A percentile compares a stretch with the other conserved stretches of the same genome.
These are phyloP conservation scores for Schizopora paradoxa DNA, from an alignment of 1,284 basidiomycete species.

Conservation along the genomic window DNA sequence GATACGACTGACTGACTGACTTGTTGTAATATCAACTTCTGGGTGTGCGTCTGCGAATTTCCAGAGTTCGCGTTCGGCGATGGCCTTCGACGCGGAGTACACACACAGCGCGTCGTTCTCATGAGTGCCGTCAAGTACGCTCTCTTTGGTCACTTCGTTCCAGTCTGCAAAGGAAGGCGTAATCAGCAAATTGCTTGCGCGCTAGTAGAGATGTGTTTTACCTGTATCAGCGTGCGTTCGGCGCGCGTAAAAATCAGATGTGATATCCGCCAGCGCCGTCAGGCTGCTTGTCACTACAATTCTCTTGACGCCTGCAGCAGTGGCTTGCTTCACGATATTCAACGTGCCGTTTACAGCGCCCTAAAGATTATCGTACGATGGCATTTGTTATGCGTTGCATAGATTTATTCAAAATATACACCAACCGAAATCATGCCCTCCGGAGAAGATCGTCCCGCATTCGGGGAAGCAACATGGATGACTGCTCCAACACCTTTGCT, in stretches of 20 bases:
- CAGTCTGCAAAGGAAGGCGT: slow-evolving; percentile 7
- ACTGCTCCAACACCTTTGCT: slow-evolving; percentile 5
- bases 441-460: background rate
- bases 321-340: slow-evolving; percentile 4
- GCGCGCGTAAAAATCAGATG: background rate
- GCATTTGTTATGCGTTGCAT: background rate
- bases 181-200: too few species aligned
- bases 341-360: background rate
- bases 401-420: too few species aligned
- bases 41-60: slow-evolving; percentile 15
- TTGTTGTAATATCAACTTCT: slow-evolving; percentile 16
- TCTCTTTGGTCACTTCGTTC: slow-evolving; percentile 3
- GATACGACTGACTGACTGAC: too few species aligned
- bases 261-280: too few species aligned
- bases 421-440: slow-evolving; percentile 3
- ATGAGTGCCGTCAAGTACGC: background rate
- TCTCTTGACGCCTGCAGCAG: background rate
- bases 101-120: slow-evolving; percentile 2
- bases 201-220: too few species aligned
- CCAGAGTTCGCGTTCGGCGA: slow-evolving; percentile 18
- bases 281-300: slow-evolving; percentile 9
- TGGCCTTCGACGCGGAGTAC: slow-evolving; percentile 16
- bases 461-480: slow-evolving; percentile 5
- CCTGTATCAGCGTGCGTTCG: background rate
- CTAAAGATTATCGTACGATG: background rate